Conservation (phyloP, 192 early-diverging fungal species). For the Coemansia asiatica region DNA sequence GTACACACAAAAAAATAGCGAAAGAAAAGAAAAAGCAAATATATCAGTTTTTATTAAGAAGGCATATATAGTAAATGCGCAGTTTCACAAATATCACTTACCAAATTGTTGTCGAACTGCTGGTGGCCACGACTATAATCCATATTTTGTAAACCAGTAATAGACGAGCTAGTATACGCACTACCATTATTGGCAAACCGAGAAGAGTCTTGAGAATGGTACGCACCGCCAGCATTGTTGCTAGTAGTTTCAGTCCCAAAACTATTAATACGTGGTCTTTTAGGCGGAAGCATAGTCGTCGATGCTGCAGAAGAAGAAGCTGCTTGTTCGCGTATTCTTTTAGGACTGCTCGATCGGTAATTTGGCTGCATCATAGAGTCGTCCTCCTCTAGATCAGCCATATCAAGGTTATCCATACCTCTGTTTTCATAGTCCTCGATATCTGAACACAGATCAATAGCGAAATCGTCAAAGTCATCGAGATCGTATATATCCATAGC, state of each 20-base stretch:
- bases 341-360: not conserved
- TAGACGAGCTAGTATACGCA: not conserved
- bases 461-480: conserved; percentile 15
- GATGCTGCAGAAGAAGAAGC: not conserved
- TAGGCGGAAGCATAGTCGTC: not conserved
- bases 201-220: not conserved
- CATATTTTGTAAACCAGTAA: too few species aligned
- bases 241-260: not conserved
- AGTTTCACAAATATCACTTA: not conserved
- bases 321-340: not conserved
- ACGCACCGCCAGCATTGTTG: not conserved
- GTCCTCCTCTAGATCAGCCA: conserved; percentile 25
- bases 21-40: not conserved
- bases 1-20: not conserved
- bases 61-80: not conserved
- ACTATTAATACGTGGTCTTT: not conserved
- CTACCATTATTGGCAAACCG: not conserved
- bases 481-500: conserved; percentile 23
- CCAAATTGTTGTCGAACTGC: not conserved
- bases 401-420: conserved; percentile 18
- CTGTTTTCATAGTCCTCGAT: conserved; percentile 11
- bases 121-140: not conserved
- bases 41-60: not conserved
- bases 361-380: not conserved
- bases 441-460: conserved; percentile 30